Evolutionary conservation across 176 grass and related monocot genomes (phyloP).

Genomic region (Cymbopogon citratus): DNA sequence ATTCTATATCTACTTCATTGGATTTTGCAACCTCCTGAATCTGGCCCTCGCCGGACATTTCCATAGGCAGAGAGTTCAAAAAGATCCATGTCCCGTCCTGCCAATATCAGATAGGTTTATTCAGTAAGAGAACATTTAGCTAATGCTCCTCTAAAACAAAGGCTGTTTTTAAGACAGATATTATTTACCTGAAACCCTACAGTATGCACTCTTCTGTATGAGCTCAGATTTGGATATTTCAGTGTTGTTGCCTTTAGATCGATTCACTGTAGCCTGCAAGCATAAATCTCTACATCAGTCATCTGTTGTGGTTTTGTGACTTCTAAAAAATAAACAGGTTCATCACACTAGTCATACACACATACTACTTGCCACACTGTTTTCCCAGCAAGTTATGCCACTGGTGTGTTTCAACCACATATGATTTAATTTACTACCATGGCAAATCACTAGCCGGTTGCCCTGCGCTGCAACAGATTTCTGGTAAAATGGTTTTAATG

Average conservation of each 20-base stretch:
- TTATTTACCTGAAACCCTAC: slow-evolving; percentile 80
- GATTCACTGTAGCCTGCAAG: slow-evolving; percentile 80
- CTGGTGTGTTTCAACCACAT: background rate
- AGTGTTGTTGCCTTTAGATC: slow-evolving; percentile 90
- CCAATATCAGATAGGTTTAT: slow-evolving; percentile 18
- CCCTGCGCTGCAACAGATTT: background rate
- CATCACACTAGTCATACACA: slow-evolving; percentile 5
- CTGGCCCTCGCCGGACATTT: slow-evolving; percentile 67
- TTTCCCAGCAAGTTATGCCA: background rate
- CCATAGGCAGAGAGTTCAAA: slow-evolving; percentile 92
- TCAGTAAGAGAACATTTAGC: background rate
- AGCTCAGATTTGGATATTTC: slow-evolving; percentile 89
- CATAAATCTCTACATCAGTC: slow-evolving; percentile 7
- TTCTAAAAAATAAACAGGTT: slow-evolving; percentile 1
- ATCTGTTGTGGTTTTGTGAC: background rate
- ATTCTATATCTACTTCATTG: slow-evolving; percentile 48
- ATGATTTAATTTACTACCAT: background rate
- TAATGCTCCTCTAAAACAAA: slow-evolving; percentile 3
- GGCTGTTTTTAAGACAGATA: slow-evolving; percentile 1
- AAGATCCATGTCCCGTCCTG: slow-evolving; percentile 94
- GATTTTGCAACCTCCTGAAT: slow-evolving; percentile 87
- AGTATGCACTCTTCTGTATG: slow-evolving; percentile 88
- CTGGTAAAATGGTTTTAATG: background rate
- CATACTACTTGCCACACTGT: background rate
- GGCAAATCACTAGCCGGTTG: background rate